These are phyloP conservation scores for Selaginella tamariscina DNA, from an alignment of 75 land plant species.

Conservation along the genomic window DNA sequence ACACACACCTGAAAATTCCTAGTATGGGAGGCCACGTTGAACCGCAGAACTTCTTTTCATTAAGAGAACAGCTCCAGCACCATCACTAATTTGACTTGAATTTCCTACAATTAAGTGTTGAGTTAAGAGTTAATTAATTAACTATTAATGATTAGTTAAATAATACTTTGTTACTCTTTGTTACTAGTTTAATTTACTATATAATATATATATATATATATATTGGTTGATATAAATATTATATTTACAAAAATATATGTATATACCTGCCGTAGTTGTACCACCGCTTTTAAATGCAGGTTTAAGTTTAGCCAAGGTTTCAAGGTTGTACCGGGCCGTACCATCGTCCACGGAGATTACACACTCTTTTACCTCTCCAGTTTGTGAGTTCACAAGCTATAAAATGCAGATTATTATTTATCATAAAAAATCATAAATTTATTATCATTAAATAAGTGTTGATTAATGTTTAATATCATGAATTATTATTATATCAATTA, in stretches of 20 bases:
- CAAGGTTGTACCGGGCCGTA: neutral
- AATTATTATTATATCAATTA: too few species aligned
- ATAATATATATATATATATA: neutral
- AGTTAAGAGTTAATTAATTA: too few species aligned
- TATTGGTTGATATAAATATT: neutral
- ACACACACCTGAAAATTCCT: neutral
- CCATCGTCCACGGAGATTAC: neutral
- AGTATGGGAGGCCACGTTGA: neutral
- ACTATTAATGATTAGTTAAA: neutral
- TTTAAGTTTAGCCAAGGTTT: neutral
- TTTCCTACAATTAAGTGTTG: neutral
- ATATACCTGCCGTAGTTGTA: neutral
- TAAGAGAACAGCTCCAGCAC: neutral
- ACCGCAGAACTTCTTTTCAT: neutral
- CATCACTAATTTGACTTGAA: neutral
- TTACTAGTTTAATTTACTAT: too few species aligned
- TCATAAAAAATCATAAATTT: neutral
- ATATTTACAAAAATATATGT: neutral
- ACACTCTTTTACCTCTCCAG: neutral
- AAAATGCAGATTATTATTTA: neutral
- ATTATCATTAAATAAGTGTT: neutral
- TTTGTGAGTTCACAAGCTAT: neutral
- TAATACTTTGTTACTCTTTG: conserved; percentile 1
- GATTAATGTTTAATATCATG: too few species aligned
- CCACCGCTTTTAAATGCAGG: neutral